Percentiles rank a stretch among this genome's conserved stretches.
Conservation (phyloP, 2,329 filamentous ascomycete species). For the Ascocoryne sarcoides region DNA sequence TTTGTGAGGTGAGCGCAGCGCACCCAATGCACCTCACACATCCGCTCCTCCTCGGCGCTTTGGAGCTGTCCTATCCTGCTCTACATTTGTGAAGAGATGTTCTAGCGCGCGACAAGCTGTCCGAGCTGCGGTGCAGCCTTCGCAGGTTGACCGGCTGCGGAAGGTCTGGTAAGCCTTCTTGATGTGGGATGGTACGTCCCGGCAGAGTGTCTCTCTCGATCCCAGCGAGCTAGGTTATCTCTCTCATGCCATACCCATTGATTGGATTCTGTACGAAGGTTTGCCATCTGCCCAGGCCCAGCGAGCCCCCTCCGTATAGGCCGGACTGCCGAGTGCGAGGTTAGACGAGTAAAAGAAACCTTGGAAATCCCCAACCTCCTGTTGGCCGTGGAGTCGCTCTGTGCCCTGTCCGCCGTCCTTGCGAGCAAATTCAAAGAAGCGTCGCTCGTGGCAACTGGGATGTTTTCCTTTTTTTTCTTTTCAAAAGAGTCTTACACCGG, state of each 20-base stretch:
- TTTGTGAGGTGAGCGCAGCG: too few species aligned
- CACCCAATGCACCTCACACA: too few species aligned
- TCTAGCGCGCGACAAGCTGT: neutral
- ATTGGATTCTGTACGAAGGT: neutral
- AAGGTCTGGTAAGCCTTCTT: neutral
- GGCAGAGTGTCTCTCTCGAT: neutral
- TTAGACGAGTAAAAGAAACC: too few species aligned
- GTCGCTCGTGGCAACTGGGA: neutral
- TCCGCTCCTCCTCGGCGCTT: neutral
- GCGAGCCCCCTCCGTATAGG: too few species aligned
- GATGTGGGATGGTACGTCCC: neutral
- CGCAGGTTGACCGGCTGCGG: neutral
- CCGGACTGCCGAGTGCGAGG: too few species aligned
- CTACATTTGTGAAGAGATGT: neutral
- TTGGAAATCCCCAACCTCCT: neutral
- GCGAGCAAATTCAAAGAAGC: neutral
- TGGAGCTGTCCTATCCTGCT: neutral
- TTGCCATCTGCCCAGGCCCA: neutral
- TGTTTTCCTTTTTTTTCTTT: too few species aligned
- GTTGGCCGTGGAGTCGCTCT: neutral
- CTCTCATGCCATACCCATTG: neutral
- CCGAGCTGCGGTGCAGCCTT: neutral
- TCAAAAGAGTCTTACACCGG: too few species aligned
- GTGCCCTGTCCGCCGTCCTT: neutral
- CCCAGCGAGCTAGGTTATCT: neutral